phyloP scores from a whole-genome alignment of 2,329 filamentous ascomycete genomes.

The Mariannaea elegans region DNA sequence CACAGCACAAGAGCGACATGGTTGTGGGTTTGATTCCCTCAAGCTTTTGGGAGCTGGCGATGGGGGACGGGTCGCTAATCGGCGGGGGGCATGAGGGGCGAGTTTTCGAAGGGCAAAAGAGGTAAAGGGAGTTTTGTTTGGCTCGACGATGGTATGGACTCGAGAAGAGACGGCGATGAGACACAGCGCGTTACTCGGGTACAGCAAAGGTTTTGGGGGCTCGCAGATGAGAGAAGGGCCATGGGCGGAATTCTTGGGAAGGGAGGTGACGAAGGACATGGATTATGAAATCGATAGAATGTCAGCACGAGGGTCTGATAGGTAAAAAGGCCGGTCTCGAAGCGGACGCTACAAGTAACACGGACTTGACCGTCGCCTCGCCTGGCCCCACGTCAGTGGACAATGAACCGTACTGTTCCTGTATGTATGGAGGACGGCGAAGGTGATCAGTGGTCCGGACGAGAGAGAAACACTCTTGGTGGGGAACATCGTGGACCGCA shows the following conservation, averaged over 20 bases:
- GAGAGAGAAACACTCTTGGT: conserved; percentile 15
- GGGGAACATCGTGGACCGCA: conserved; percentile 16
- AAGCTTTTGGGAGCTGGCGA: conserved; percentile 28
- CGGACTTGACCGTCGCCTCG: conserved; percentile 27
- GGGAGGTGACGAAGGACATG: conserved; percentile 21
- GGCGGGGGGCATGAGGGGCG: conserved; percentile 32
- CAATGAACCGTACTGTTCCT: conserved; percentile 1
- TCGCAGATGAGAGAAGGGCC: too few relatives aligned
- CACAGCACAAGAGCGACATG: conserved; percentile 34
- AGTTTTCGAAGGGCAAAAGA: not conserved
- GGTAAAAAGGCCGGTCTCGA: too few relatives aligned
- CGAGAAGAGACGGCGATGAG: too few relatives aligned
- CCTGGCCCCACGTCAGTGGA: conserved; percentile 16
- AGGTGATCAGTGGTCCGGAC: too few relatives aligned
- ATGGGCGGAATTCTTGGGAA: conserved; percentile 8
- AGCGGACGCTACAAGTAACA: not conserved
- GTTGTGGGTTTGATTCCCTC: conserved; percentile 12
- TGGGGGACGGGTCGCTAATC: conserved; percentile 25
- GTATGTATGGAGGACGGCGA: not conserved
- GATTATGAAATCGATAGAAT: conserved; percentile 15
- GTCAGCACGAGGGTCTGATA: conserved; percentile 39
- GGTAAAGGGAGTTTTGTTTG: not conserved
- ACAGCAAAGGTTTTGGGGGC: too few relatives aligned
- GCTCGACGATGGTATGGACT: too few relatives aligned
- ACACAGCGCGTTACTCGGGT: too few relatives aligned